Conservation (phyloP, 2,329 filamentous ascomycete genomes). For the Leptodontidium sp. region DNA sequence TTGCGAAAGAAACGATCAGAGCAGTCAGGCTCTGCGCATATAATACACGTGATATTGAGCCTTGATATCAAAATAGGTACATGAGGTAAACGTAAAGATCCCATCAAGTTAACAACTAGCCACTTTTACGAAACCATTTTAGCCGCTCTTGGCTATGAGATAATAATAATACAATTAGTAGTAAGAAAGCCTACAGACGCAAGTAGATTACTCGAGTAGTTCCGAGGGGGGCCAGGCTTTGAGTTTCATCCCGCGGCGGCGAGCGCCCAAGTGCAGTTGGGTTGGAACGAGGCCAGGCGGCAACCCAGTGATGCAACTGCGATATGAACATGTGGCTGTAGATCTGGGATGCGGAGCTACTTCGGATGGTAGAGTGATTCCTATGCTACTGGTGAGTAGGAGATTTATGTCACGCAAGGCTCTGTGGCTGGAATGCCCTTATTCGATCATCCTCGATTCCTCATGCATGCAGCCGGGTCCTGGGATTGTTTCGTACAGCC, state of each 20-base stretch:
- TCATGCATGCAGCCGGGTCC: background rate
- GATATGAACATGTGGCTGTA: slow-evolving; percentile 13
- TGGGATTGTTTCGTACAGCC: background rate
- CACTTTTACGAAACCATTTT: no score
- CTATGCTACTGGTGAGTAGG: background rate
- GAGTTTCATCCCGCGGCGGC: slow-evolving; percentile 16
- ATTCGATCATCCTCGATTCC: slow-evolving; percentile 7
- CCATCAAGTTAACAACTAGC: no score
- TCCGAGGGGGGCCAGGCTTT: background rate
- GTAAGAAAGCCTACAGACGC: no score
- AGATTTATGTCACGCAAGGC: background rate
- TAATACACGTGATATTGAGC: no score
- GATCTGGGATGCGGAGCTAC: background rate
- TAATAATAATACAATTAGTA: no score
- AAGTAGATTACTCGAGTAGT: no score
- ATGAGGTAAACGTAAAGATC: no score
- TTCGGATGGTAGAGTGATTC: no score
- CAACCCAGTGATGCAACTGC: background rate
- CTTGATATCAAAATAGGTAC: no score
- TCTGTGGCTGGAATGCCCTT: slow-evolving; percentile 17
- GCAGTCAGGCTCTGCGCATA: no score
- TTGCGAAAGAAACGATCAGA: no score
- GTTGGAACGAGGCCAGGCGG: background rate
- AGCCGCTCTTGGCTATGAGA: no score
- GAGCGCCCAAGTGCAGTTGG: slow-evolving; percentile 12